Evolutionary conservation across 2,329 filamentous ascomycete genomes (phyloP).

Genomic region (Sordariomycetes sp.): DNA sequence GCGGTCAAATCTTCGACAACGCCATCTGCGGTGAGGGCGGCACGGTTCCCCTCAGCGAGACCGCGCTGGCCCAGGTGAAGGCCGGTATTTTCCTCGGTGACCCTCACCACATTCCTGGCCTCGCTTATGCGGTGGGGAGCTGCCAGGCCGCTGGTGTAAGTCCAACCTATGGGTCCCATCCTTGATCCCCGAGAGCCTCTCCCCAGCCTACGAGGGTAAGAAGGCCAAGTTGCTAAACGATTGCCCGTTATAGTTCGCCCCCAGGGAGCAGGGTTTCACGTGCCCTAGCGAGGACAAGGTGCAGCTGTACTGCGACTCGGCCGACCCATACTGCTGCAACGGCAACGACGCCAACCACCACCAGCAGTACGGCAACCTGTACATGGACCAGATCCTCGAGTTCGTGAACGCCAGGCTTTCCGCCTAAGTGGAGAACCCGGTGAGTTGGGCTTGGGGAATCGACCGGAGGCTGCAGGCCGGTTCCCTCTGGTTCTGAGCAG

Average conservation of each 20-base stretch:
- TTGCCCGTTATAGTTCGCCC: slow-evolving; percentile 39
- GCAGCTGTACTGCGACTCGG: slow-evolving; percentile 53
- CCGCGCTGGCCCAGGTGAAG: slow-evolving; percentile 44
- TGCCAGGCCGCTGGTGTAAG: slow-evolving; percentile 46
- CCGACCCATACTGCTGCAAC: slow-evolving; percentile 57
- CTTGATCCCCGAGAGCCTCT: not conserved
- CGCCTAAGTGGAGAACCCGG: not conserved
- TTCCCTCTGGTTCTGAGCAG: not conserved
- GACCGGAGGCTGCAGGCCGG: not conserved
- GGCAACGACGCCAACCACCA: slow-evolving; percentile 50
- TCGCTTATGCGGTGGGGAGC: slow-evolving; percentile 50
- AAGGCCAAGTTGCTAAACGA: not conserved
- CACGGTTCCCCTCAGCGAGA: slow-evolving; percentile 28
- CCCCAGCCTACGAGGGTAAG: not conserved
- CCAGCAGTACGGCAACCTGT: slow-evolving; percentile 53
- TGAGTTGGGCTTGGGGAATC: not conserved
- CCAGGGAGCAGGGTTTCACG: slow-evolving; percentile 43
- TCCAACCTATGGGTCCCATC: not conserved
- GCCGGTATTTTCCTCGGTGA: slow-evolving; percentile 56
- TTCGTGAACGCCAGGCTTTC: slow-evolving; percentile 40
- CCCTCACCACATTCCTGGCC: slow-evolving; percentile 43
- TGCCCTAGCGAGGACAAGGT: slow-evolving; percentile 39
- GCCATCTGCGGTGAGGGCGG: slow-evolving; percentile 51
- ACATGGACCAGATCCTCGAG: slow-evolving; percentile 44
- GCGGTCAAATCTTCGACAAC: slow-evolving; percentile 54